Conservation (phyloP, 2,329 filamentous ascomycete genomes). For the Macrophomina pseudophaseolina region DNA sequence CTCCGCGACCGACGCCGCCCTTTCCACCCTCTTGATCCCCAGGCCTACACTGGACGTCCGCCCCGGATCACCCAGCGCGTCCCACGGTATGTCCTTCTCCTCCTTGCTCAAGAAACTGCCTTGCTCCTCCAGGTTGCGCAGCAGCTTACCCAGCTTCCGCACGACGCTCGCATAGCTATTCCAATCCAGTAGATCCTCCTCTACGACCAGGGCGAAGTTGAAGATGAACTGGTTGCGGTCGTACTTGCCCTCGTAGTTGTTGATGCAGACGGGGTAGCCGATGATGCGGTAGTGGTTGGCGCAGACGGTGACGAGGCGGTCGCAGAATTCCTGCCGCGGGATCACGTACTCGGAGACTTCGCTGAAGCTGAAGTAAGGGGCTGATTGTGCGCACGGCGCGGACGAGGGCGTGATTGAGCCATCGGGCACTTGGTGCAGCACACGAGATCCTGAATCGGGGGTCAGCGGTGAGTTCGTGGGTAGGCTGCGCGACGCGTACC, state of each 20-base stretch:
- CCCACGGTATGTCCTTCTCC: conserved; percentile 37
- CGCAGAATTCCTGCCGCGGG: conserved; percentile 92
- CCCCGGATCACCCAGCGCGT: conserved; percentile 19
- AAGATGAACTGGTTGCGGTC: conserved; percentile 97
- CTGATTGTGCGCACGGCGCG: conserved; percentile 53
- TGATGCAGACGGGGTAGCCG: conserved; percentile 87
- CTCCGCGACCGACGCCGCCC: conserved; percentile 8
- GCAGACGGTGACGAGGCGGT: conserved; percentile 80
- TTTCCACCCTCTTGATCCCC: conserved; percentile 16
- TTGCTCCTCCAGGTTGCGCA: conserved; percentile 91
- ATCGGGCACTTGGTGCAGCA: conserved; percentile 68
- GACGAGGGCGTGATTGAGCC: conserved; percentile 57
- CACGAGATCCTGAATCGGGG: conserved; percentile 60
- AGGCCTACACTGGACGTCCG: conserved; percentile 12
- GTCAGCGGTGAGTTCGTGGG: conserved; percentile 21
- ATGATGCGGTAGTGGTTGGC: conserved; percentile 80
- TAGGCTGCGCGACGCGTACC: conserved; percentile 32
- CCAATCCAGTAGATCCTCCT: conserved; percentile 69
- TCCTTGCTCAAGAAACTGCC: conserved; percentile 78
- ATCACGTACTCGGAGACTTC: conserved; percentile 92
- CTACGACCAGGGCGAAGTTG: conserved; percentile 89
- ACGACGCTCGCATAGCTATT: conserved; percentile 84
- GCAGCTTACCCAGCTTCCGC: conserved; percentile 80
- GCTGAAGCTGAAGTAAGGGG: conserved; percentile 81
- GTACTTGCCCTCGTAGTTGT: conserved; percentile 72